Conservation (phyloP, 306 rosid species). For the Acacia crassicarpa region DNA sequence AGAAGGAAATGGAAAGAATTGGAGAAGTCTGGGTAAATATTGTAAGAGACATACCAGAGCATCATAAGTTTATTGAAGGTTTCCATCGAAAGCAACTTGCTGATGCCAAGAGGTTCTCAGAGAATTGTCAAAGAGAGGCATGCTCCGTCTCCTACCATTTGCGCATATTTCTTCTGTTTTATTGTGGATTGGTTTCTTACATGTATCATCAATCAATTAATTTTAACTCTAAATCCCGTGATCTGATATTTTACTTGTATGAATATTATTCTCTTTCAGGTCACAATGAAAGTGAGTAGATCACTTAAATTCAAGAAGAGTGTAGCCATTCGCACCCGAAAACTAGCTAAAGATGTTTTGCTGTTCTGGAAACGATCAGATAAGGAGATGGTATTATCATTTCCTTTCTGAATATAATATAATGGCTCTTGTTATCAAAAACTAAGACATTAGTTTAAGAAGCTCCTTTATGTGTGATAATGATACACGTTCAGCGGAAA, state of each 20-base stretch:
- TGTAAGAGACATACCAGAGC: conserved; percentile 87
- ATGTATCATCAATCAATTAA: background rate
- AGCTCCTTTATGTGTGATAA: conserved; percentile 8
- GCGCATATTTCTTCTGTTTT: conserved; percentile 15
- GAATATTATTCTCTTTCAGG: conserved; percentile 52
- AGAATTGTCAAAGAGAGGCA: conserved; percentile 98
- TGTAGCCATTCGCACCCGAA: conserved; percentile 86
- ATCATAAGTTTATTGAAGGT: conserved; percentile 68
- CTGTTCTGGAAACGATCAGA: conserved; percentile 94
- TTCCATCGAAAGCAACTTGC: conserved; percentile 86
- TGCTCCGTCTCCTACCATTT: conserved; percentile 28
- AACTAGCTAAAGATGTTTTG: conserved; percentile 87
- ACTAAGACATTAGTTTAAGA: conserved; percentile 19
- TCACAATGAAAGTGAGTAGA: conserved; percentile 82
- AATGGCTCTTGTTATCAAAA: conserved; percentile 21
- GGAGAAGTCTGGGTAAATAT: conserved; percentile 87
- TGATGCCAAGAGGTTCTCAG: conserved; percentile 94
- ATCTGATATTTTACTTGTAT: conserved; percentile 28
- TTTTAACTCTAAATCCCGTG: conserved; percentile 11
- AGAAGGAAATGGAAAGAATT: conserved; percentile 83
- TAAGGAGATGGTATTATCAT: conserved; percentile 79
- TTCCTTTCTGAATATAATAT: conserved; percentile 26
- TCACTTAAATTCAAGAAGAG: conserved; percentile 78
- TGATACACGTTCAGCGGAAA: conserved; percentile 19
- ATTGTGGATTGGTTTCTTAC: conserved; percentile 18